phyloP scores from a whole-genome alignment of 2,329 filamentous ascomycete genomes.

The Remersonia thermophila region DNA sequence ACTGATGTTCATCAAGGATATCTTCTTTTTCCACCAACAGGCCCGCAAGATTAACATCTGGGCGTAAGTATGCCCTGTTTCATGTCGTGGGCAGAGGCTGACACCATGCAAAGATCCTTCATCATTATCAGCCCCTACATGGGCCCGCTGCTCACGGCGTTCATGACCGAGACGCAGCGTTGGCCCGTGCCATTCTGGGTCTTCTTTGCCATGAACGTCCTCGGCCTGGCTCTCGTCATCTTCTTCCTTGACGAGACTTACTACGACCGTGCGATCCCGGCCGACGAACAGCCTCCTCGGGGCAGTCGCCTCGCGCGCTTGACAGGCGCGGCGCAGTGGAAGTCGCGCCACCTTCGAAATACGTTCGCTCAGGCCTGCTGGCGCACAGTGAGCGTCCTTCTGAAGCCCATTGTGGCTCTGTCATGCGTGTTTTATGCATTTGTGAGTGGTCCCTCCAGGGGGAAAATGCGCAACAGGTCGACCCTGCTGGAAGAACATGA shows the following conservation, averaged over 20 bases:
- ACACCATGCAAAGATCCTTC: slow-evolving; percentile 19
- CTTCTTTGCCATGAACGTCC: slow-evolving; percentile 27
- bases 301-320: slow-evolving; percentile 21
- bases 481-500: no score
- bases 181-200: slow-evolving; percentile 39
- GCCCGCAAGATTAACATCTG: slow-evolving; percentile 38
- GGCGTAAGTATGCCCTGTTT: slow-evolving; percentile 22
- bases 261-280: slow-evolving; percentile 32
- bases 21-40: slow-evolving; percentile 48
- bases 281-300: slow-evolving; percentile 23
- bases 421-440: slow-evolving; percentile 25
- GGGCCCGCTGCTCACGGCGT: slow-evolving; percentile 33
- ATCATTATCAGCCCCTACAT: slow-evolving; percentile 32
- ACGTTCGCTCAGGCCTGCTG: slow-evolving; percentile 28
- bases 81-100: background rate
- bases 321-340: slow-evolving; percentile 24
- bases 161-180: slow-evolving; percentile 32
- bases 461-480: no score
- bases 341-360: slow-evolving; percentile 26
- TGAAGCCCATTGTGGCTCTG: slow-evolving; percentile 28
- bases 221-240: slow-evolving; percentile 27
- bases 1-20: slow-evolving; percentile 42
- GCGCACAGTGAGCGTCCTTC: slow-evolving; percentile 27
- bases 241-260: slow-evolving; percentile 36
- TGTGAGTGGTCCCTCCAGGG: slow-evolving; percentile 11